These are phyloP conservation scores for Sordariomycetes sp. DNA, from an alignment of 2,329 filamentous ascomycete species.

Conservation along the genomic window DNA sequence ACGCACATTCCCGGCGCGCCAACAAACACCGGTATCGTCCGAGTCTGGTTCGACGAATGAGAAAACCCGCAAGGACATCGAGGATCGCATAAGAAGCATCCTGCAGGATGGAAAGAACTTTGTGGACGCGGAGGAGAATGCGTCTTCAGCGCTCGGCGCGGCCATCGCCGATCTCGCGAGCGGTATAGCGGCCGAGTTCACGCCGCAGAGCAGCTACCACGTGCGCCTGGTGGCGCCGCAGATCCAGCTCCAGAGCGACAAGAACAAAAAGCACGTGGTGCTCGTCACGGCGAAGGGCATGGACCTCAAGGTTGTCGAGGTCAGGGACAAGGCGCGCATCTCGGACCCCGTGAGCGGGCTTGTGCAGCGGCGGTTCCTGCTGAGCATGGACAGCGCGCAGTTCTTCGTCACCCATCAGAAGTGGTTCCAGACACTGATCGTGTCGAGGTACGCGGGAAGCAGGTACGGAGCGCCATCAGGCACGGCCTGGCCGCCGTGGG, in stretches of 20 bases:
- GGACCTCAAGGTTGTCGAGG: constrained; percentile 93
- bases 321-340: constrained; percentile 92
- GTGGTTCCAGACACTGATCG: constrained; percentile 69
- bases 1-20: constrained; percentile 11
- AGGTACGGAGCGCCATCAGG: constrained; percentile 76
- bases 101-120: constrained; percentile 74
- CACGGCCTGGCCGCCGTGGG: constrained; percentile 94
- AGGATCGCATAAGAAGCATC: constrained; percentile 77
- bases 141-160: constrained; percentile 8
- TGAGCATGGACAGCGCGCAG: constrained; percentile 95
- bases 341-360: constrained; percentile 89
- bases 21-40: not conserved
- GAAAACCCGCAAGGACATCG: constrained; percentile 51
- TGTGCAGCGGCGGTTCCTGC: constrained; percentile 84
- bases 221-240: constrained; percentile 91
- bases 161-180: constrained; percentile 40
- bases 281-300: constrained; percentile 95
- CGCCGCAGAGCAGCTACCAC: constrained; percentile 86
- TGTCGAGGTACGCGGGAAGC: constrained; percentile 90
- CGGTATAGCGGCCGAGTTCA: constrained; percentile 78
- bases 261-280: constrained; percentile 93
- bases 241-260: constrained; percentile 96
- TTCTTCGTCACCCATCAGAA: constrained; percentile 96
- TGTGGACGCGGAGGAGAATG: constrained; percentile 50
- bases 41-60: constrained; percentile 16